Evolutionary conservation across 2,329 filamentous ascomycete species (phyloP).

Genomic region (Eutypella sp.): DNA sequence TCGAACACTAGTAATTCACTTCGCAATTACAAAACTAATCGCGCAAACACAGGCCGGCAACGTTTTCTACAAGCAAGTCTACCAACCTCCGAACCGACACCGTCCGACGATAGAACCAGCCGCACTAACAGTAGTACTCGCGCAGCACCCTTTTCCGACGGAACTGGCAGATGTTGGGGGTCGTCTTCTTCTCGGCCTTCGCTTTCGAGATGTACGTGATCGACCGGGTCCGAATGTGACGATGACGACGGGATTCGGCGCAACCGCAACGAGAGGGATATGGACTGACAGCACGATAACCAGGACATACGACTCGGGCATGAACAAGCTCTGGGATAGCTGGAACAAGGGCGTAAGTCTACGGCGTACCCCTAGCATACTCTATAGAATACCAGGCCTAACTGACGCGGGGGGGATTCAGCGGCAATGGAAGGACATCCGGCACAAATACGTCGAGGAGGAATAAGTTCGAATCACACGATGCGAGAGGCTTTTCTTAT

Average conservation of each 20-base stretch:
- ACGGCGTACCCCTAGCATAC: too few species aligned
- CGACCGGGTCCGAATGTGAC: neutral
- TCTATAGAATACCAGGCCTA: conserved; percentile 3
- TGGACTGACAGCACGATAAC: too few species aligned
- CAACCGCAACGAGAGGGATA: too few species aligned
- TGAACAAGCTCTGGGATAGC: conserved; percentile 85
- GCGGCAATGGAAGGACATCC: conserved; percentile 99
- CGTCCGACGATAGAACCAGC: conserved; percentile 5
- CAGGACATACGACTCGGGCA: conserved; percentile 78
- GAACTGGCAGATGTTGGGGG: conserved; percentile 82
- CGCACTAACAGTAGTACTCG: conserved; percentile 19
- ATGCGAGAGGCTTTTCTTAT: too few species aligned
- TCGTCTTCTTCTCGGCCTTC: conserved; percentile 84
- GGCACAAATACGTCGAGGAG: conserved; percentile 74
- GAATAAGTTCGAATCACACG: conserved; percentile 28
- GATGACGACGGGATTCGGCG: conserved; percentile 9
- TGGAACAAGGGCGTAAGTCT: conserved; percentile 84
- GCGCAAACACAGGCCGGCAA: conserved; percentile 35
- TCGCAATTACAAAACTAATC: conserved; percentile 23
- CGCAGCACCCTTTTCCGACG: conserved; percentile 75
- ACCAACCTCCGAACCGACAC: conserved; percentile 12
- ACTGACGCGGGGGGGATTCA: conserved; percentile 43
- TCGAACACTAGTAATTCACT: conserved; percentile 5
- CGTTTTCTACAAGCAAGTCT: conserved; percentile 58
- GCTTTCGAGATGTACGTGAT: conserved; percentile 82